These are phyloP conservation scores for Aquanectria penicillioides DNA, from an alignment of 2,329 filamentous ascomycete genomes.

Conservation along the genomic window DNA sequence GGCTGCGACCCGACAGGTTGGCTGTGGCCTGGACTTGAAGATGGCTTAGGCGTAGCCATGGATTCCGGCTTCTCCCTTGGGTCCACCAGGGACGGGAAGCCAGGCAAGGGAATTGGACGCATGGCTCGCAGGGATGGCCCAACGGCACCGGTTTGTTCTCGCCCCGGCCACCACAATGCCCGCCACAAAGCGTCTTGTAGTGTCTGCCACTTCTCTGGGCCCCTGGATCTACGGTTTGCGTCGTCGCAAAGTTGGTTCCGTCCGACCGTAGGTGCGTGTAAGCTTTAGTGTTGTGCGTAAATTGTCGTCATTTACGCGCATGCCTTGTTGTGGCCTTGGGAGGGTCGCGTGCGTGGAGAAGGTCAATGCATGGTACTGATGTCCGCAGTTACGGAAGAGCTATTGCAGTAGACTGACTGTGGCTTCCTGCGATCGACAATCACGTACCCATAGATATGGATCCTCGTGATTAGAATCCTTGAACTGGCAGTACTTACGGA, in stretches of 20 bases:
- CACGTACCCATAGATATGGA: not conserved
- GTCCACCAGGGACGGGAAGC: constrained; percentile 30
- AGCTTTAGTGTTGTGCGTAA: constrained; percentile 21
- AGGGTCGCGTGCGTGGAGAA: constrained; percentile 30
- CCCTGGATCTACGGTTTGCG: constrained; percentile 23
- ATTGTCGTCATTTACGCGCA: constrained; percentile 36
- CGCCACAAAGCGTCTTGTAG: constrained; percentile 30
- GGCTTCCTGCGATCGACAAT: constrained; percentile 17
- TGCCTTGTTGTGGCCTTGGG: constrained; percentile 26
- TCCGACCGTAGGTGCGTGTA: constrained; percentile 26
- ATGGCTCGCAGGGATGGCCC: constrained; percentile 30
- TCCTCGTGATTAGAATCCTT: constrained; percentile 3
- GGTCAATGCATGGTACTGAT: constrained; percentile 21
- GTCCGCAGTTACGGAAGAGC: too few relatives aligned
- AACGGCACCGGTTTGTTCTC: constrained; percentile 47
- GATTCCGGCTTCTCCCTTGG: constrained; percentile 47
- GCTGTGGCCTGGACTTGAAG: constrained; percentile 27
- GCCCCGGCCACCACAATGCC: constrained; percentile 37
- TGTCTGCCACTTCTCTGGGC: constrained; percentile 18
- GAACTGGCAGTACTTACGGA: too few relatives aligned
- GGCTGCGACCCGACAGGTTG: constrained; percentile 46
- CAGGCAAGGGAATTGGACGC: constrained; percentile 22
- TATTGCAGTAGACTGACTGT: too few relatives aligned
- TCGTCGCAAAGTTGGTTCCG: constrained; percentile 29
- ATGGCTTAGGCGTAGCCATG: constrained; percentile 10